These are phyloP conservation scores for Pachysandra terminalis DNA, from an alignment of 164 flowering plant genomes.

Conservation along the genomic window DNA sequence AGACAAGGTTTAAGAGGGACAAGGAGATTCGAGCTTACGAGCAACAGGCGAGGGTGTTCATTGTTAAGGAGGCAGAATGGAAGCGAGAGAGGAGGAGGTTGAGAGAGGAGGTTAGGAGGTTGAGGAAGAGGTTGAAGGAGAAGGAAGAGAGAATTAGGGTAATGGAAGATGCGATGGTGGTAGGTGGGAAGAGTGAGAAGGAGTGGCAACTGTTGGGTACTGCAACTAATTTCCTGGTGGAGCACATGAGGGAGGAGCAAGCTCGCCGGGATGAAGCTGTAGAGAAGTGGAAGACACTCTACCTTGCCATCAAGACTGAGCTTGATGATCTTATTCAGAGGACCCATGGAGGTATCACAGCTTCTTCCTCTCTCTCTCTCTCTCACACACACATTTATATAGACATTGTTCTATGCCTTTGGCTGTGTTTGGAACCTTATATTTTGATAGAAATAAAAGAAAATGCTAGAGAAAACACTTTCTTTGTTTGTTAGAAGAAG, in stretches of 20 bases:
- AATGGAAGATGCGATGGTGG: conserved; percentile 18
- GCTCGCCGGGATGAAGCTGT: conserved; percentile 56
- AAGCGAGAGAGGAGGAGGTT: conserved; percentile 45
- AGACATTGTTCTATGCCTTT: too few species aligned
- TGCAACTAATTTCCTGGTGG: conserved; percentile 29
- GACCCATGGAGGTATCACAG: conserved; percentile 42
- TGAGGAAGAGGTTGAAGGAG: conserved; percentile 31
- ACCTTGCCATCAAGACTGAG: conserved; percentile 73
- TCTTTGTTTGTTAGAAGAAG: too few species aligned
- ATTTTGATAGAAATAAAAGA: too few species aligned
- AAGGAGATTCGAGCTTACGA: conserved; percentile 32
- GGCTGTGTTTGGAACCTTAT: too few species aligned
- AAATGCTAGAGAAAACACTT: too few species aligned
- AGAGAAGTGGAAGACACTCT: conserved; percentile 79
- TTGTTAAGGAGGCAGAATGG: conserved; percentile 45
- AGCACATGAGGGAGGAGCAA: conserved; percentile 53
- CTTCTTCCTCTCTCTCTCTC: background rate
- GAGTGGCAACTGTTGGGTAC: conserved; percentile 24
- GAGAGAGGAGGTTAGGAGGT: conserved; percentile 22
- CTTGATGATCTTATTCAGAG: conserved; percentile 74
- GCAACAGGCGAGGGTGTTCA: conserved; percentile 34
- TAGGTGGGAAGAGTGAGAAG: conserved; percentile 13
- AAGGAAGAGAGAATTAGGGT: conserved; percentile 22
- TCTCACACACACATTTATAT: too few species aligned
- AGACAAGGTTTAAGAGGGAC: conserved; percentile 35